Percentiles rank a stretch among this genome's conserved stretches.
Conservation (phyloP, 176 grass and related monocot species). For the Panicum miliaceum region DNA sequence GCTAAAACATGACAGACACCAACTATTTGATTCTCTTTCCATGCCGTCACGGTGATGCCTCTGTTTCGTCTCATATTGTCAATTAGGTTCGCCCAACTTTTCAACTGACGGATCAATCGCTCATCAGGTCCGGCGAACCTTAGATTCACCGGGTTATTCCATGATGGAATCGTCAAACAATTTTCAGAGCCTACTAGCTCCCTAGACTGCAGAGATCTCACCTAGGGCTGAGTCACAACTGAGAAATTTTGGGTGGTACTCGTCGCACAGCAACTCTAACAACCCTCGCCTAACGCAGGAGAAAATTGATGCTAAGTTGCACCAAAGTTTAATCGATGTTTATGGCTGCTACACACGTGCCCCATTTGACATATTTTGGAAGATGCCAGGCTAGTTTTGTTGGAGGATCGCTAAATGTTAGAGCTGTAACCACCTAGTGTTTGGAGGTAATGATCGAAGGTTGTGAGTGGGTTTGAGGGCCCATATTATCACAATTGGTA, state of each 20-base stretch:
- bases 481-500: no score
- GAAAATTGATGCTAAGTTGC: background rate
- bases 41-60: background rate
- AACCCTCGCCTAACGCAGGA: slow-evolving; percentile 21
- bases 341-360: background rate
- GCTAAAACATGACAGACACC: background rate
- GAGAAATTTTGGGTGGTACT: background rate
- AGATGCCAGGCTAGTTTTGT: background rate
- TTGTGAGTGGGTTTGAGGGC: no score
- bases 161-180: background rate
- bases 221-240: background rate
- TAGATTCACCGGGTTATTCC: background rate
- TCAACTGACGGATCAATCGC: background rate
- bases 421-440: no score
- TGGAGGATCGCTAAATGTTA: no score
- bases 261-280: background rate
- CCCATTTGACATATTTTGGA: slow-evolving; percentile 11
- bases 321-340: background rate
- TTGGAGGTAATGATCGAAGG: no score
- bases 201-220: no score
- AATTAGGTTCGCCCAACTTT: slow-evolving; percentile 19
- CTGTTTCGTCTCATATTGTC: background rate
- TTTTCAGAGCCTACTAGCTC: background rate
- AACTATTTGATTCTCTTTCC: background rate
- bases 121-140: background rate